Percentiles rank a stretch among this genome's conserved stretches.
phyloP scores from a whole-genome alignment of 148 eudicot genomes.

The Gaultheria prostrata region DNA sequence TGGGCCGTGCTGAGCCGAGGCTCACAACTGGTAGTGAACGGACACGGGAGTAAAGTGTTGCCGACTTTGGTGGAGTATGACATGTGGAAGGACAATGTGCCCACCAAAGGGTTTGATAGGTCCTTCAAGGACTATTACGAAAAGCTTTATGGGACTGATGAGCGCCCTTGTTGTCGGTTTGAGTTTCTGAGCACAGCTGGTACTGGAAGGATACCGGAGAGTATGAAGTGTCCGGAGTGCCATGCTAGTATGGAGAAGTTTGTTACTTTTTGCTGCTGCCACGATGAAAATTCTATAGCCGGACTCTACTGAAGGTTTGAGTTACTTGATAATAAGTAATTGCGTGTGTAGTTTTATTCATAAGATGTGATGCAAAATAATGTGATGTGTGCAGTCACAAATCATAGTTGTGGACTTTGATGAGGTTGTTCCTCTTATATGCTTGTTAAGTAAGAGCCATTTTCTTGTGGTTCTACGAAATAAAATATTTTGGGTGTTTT shows the following conservation, averaged over 20 bases:
- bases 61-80: slow-evolving; percentile 19
- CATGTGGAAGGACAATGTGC: slow-evolving; percentile 34
- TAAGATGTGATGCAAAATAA: neutral
- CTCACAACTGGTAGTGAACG: slow-evolving; percentile 31
- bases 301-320: neutral
- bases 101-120: slow-evolving; percentile 25
- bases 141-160: slow-evolving; percentile 16
- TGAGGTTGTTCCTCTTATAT: neutral
- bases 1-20: slow-evolving; percentile 60
- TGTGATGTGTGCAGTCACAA: too few relatives aligned
- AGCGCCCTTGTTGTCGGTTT: slow-evolving; percentile 36
- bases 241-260: slow-evolving; percentile 34
- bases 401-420: neutral
- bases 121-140: slow-evolving; percentile 25
- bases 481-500: neutral
- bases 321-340: neutral
- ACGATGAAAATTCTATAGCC: slow-evolving; percentile 5
- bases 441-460: neutral
- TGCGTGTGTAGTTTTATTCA: neutral
- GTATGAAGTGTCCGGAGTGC: slow-evolving; percentile 54
- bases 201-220: slow-evolving; percentile 27
- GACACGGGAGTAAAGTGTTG: slow-evolving; percentile 29
- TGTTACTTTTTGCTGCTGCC: slow-evolving; percentile 42
- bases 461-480: neutral
- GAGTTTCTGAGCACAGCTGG: slow-evolving; percentile 34